Conservation (phyloP, 2,329 filamentous ascomycete genomes). For the Pyrenophora seminiperda region DNA sequence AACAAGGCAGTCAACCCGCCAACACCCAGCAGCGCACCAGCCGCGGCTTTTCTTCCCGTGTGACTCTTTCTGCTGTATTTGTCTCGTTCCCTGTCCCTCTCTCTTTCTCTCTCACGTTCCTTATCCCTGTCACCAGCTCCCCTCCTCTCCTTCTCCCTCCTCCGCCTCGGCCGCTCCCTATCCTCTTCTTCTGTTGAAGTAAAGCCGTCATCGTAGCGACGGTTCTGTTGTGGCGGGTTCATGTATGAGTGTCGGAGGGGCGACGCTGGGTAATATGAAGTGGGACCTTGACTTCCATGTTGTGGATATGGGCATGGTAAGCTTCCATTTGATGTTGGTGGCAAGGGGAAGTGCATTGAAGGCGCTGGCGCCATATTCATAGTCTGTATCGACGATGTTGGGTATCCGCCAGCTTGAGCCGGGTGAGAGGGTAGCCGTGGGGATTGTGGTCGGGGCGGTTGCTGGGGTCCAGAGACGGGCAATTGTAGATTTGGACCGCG, state of each 20-base stretch:
- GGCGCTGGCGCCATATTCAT: slow-evolving; percentile 2
- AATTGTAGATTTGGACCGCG: slow-evolving; percentile 24
- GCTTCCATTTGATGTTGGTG: not conserved
- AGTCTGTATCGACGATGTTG: slow-evolving; percentile 1
- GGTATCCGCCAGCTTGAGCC: slow-evolving; percentile 2
- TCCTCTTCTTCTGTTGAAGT: slow-evolving; percentile 35
- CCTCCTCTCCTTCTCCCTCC: slow-evolving; percentile 10
- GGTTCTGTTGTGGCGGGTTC: slow-evolving; percentile 3
- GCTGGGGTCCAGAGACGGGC: slow-evolving; percentile 13
- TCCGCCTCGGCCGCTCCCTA: slow-evolving; percentile 17
- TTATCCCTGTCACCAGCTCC: slow-evolving; percentile 14
- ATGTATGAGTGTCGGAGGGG: slow-evolving; percentile 24
- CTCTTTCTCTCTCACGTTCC: slow-evolving; percentile 11
- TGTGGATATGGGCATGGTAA: not conserved
- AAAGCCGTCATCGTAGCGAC: slow-evolving; percentile 24
- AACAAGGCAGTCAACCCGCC: slow-evolving; percentile 46
- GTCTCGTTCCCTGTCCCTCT: slow-evolving; percentile 2
- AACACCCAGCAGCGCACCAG: slow-evolving; percentile 44
- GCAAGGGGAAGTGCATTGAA: not conserved
- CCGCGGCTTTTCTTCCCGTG: slow-evolving; percentile 35
- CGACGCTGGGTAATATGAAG: slow-evolving; percentile 5
- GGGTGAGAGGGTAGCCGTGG: slow-evolving; percentile 16
- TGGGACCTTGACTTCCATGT: not conserved
- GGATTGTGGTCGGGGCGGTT: slow-evolving; percentile 9
- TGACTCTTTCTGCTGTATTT: slow-evolving; percentile 26